Evolutionary conservation across 2,329 filamentous ascomycete genomes (phyloP).

Genomic region (Diaporthe longicolla): DNA sequence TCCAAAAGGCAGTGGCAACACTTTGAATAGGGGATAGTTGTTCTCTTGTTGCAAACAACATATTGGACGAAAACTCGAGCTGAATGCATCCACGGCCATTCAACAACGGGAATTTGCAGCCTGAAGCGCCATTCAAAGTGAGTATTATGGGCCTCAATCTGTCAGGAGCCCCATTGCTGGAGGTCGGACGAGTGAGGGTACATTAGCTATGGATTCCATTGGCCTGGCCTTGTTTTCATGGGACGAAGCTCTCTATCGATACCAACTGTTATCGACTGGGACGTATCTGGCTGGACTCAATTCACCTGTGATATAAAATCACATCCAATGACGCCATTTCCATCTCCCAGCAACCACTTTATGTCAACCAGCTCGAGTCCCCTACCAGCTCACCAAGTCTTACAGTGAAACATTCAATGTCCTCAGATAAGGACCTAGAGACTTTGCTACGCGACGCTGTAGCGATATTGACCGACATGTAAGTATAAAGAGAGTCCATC

Average conservation of each 20-base stretch:
- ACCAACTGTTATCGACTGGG: not conserved
- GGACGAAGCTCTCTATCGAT: slow-evolving; percentile 16
- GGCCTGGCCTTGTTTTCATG: not conserved
- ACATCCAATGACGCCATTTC: not conserved
- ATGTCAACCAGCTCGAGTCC: not conserved
- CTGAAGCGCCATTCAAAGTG: not conserved
- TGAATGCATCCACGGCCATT: slow-evolving; percentile 18
- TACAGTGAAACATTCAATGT: not conserved
- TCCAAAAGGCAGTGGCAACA: slow-evolving; percentile 86
- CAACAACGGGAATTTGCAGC: not conserved
- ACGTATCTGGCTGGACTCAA: not conserved
- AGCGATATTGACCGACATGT: not conserved
- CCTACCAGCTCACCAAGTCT: not conserved
- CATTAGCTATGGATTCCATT: not conserved
- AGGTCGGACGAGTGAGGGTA: not conserved
- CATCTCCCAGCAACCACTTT: not conserved
- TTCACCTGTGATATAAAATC: slow-evolving; percentile 5
- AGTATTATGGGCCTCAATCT: not conserved
- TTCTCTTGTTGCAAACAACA: not conserved
- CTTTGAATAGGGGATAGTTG: slow-evolving; percentile 78
- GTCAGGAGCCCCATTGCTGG: not conserved
- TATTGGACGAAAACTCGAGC: not conserved
- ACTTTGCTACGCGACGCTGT: not conserved
- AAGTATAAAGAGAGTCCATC: not conserved
- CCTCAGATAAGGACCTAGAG: not conserved